Conservation (phyloP, 2,329 filamentous ascomycete genomes). For the Fusarium compactum region DNA sequence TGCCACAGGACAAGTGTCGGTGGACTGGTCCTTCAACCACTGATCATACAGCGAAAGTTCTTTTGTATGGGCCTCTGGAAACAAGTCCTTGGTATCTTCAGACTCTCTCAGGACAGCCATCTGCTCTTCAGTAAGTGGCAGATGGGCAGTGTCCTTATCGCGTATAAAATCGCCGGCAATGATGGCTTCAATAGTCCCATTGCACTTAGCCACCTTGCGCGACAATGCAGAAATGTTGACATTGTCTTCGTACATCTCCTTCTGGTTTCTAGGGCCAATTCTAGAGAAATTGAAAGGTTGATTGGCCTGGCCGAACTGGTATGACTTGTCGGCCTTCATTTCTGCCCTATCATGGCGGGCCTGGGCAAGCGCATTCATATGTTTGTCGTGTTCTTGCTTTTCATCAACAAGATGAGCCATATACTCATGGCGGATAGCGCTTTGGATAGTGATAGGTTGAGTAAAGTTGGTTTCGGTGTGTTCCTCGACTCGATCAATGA, state of each 20-base stretch:
- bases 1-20: constrained; percentile 2
- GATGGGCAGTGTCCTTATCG: constrained; percentile 25
- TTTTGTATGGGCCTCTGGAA: not conserved
- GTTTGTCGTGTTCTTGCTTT: not conserved
- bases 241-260: constrained; percentile 20
- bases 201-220: constrained; percentile 26
- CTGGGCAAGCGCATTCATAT: not conserved
- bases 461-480: constrained; percentile 16
- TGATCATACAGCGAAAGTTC: constrained; percentile 9
- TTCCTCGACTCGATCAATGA: not conserved
- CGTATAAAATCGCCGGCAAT: constrained; percentile 39
- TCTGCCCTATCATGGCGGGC: not conserved
- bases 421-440: constrained; percentile 13
- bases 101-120: constrained; percentile 24
- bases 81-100: constrained; percentile 2
- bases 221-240: constrained; percentile 11
- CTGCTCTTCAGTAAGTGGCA: constrained; percentile 29
- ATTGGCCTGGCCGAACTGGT: not conserved
- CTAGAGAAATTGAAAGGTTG: not conserved
- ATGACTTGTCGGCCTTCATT: not conserved
- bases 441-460: constrained; percentile 14
- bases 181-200: constrained; percentile 31
- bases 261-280: not conserved
- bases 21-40: constrained; percentile 13
- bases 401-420: not conserved